A percentile compares a stretch with the other conserved stretches of the same genome.
Evolutionary conservation across 768 basidiomycete species (phyloP).

Genomic region (Trichaptum fuscoviolaceum): DNA sequence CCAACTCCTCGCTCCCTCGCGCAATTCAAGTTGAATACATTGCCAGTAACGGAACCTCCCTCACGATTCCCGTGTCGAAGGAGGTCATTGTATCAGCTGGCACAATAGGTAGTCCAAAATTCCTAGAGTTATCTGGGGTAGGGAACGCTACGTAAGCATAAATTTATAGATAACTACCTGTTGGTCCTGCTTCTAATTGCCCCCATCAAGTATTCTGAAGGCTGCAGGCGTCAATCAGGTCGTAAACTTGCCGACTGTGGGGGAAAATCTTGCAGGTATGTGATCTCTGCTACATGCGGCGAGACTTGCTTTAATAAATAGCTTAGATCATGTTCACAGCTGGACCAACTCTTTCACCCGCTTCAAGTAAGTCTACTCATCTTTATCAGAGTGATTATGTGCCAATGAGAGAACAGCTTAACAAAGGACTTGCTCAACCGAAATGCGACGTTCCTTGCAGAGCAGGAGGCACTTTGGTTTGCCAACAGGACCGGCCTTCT

Average conservation of each 20-base stretch:
- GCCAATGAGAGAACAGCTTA: not conserved
- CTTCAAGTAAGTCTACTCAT: conserved; percentile 8
- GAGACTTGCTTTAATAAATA: conserved; percentile 15
- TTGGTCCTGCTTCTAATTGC: not conserved
- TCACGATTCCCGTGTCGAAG: conserved; percentile 35
- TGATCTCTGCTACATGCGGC: not conserved
- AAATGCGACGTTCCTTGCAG: conserved; percentile 7
- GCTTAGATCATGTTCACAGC: conserved; percentile 12
- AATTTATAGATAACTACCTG: not conserved
- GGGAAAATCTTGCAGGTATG: conserved; percentile 11
- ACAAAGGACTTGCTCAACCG: not conserved
- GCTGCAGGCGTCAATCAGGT: conserved; percentile 9
- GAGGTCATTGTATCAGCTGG: conserved; percentile 54
- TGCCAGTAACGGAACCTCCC: conserved; percentile 33
- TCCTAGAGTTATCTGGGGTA: conserved; percentile 39
- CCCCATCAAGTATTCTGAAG: not conserved
- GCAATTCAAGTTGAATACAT: conserved; percentile 45
- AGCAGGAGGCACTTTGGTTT: conserved; percentile 12
- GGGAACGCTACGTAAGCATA: conserved; percentile 21
- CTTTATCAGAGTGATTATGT: not conserved
- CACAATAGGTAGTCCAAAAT: conserved; percentile 39
- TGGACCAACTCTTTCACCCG: conserved; percentile 12
- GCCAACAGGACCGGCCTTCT: conserved; percentile 11
- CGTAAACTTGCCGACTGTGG: conserved; percentile 37
- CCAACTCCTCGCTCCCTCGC: conserved; percentile 27